Evolutionary conservation across 1,284 basidiomycete genomes (phyloP).

Genomic region (Moesziomyces aphidis): DNA sequence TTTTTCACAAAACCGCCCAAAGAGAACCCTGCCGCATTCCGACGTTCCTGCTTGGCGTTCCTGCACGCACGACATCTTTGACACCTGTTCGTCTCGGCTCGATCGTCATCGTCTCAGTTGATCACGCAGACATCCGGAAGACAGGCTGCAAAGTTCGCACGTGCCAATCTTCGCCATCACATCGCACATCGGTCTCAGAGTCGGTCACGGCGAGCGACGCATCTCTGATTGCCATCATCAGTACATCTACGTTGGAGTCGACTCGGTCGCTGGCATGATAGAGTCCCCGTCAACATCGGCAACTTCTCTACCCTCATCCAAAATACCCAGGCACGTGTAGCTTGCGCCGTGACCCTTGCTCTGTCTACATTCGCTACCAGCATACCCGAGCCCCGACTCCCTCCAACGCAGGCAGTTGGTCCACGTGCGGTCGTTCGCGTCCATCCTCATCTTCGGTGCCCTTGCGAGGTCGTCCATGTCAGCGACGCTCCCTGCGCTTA

Average conservation of each 20-base stretch:
- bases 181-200: neutral
- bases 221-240: neutral
- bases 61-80: neutral
- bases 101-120: neutral
- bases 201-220: neutral
- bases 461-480: constrained; percentile 9
- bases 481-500: constrained; percentile 4
- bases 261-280: constrained; percentile 17
- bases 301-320: neutral
- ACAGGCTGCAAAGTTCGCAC: too few relatives aligned
- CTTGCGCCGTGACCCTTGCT: constrained; percentile 6
- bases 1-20: constrained; percentile 1
- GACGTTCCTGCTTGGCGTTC: constrained; percentile 10
- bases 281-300: neutral
- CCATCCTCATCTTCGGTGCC: neutral
- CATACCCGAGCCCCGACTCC: neutral
- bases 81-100: neutral
- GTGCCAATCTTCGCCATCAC: neutral
- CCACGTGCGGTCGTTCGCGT: neutral
- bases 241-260: neutral
- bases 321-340: neutral
- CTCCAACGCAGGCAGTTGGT: neutral
- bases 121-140: neutral
- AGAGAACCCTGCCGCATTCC: constrained; percentile 9
- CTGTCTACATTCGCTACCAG: constrained; percentile 2